Conservation (phyloP, 306 rosid genomes). For the Dryas octopetala region DNA sequence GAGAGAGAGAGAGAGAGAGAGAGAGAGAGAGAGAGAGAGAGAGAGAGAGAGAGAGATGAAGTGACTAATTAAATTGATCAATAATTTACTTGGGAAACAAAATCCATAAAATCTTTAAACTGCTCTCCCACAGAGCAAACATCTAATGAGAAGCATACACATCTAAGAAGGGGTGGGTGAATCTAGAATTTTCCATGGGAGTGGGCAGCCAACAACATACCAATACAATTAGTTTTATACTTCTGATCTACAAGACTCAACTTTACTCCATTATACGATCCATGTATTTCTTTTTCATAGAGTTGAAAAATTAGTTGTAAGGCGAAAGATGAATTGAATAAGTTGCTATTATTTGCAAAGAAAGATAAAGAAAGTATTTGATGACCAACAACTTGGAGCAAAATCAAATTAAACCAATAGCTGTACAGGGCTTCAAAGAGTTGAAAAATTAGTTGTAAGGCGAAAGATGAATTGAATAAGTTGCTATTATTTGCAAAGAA, state of each 20-base stretch:
- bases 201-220: not conserved
- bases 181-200: not conserved
- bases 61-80: not conserved
- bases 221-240: not conserved
- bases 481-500: not conserved
- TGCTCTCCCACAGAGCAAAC: not conserved
- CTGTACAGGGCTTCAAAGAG: not conserved
- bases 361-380: not conserved
- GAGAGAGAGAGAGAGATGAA: not conserved
- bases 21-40: no score
- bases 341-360: not conserved
- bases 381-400: not conserved
- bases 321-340: not conserved
- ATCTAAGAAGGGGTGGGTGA: not conserved
- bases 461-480: not conserved
- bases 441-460: not conserved
- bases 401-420: not conserved
- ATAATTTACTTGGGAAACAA: not conserved
- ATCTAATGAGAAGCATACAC: not conserved
- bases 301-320: not conserved
- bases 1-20: not conserved
- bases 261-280: not conserved
- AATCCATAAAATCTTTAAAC: not conserved
- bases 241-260: not conserved
- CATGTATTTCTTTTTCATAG: not conserved